Base-by-base conservation (phyloP, 345 rosid genomes). In the Trapa bicornis region DNA sequence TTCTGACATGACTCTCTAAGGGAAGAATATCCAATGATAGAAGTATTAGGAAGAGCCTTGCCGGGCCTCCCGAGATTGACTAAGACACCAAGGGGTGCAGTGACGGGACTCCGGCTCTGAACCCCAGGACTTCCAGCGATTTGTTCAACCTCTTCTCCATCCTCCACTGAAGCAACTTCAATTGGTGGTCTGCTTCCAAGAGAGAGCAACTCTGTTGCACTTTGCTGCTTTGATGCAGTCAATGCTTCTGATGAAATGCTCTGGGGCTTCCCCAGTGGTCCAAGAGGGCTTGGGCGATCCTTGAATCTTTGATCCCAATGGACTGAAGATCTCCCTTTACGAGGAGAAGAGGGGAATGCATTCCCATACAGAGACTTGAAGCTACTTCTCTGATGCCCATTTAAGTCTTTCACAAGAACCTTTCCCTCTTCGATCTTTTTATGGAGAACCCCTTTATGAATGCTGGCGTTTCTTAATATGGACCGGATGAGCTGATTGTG, bases 111-210 rank as follows among this genome's bases (percentile, higher is more conserved):
- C 72, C 79, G 76, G 61, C 96, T 90, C 78, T 88, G 96, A 42
- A 87, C 80, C 39, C 92, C 82, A 2, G 89, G 89, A 74, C 96
- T 88, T 63, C 71, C 91, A 0, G 92, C 84, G 29, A 72, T 41
- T 80, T 93, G 97, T 79, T 93, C 97, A 58, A 91, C 98, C 79
- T 91, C 99, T 76, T 93, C 97, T 13, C 96, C 99, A 17, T 91
- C 99, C 73, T 93, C 99, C 61, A 85, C 93, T 4, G 98, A 92
- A 2, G 72, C 80, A 73, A 89, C 89, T 75, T 89, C 97, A 61
- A 79, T 65, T 0, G 89, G 97, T 68, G 96, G 96, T 71, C 91
- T 83, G 74, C 96, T 93, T 17, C 95, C 95, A 2, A 86, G 76
- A 16, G 98, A 93, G 69, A 78, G 75, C 81, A 93, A 71, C 54